These are phyloP conservation scores for Apiospora rasikravindrae DNA, from an alignment of 2,329 filamentous ascomycete genomes.

Conservation along the genomic window DNA sequence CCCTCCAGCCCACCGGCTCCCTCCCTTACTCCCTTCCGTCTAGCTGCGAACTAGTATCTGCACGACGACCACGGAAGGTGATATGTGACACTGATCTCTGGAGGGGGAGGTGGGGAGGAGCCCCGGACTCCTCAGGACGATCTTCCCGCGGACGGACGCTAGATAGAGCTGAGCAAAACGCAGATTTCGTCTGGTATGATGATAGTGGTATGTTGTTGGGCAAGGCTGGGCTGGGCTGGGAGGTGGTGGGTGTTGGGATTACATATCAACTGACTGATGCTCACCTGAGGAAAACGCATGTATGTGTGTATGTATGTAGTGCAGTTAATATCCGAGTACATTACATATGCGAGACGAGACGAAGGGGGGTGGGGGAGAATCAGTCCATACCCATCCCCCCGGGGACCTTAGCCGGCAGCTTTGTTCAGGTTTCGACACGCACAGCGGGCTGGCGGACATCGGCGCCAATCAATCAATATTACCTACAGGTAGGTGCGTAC, in stretches of 20 bases:
- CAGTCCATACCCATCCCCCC: not conserved
- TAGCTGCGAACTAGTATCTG: not conserved
- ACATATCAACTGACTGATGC: not conserved
- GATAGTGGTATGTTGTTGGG: not conserved
- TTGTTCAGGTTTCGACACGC: not conserved
- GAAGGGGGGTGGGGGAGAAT: not conserved
- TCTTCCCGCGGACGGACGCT: not conserved
- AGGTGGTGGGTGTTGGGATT: not conserved
- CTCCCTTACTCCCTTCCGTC: not conserved
- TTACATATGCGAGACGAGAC: not conserved
- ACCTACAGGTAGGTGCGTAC: not conserved
- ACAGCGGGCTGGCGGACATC: not conserved
- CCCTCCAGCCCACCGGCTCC: not conserved
- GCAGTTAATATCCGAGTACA: not conserved
- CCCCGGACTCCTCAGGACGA: not conserved
- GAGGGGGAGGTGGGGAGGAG: not conserved
- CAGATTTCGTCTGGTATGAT: not conserved
- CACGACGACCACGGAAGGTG: not conserved
- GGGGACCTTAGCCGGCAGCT: slow-evolving; percentile 4
- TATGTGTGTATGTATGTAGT: not conserved
- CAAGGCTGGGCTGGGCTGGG: not conserved
- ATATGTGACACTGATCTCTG: not conserved
- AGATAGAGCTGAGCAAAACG: not conserved
- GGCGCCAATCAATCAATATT: not conserved
- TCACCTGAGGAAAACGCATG: slow-evolving; percentile 6